phyloP scores from a whole-genome alignment of 2,329 filamentous ascomycete genomes.

The Colletotrichum cordylinicola region DNA sequence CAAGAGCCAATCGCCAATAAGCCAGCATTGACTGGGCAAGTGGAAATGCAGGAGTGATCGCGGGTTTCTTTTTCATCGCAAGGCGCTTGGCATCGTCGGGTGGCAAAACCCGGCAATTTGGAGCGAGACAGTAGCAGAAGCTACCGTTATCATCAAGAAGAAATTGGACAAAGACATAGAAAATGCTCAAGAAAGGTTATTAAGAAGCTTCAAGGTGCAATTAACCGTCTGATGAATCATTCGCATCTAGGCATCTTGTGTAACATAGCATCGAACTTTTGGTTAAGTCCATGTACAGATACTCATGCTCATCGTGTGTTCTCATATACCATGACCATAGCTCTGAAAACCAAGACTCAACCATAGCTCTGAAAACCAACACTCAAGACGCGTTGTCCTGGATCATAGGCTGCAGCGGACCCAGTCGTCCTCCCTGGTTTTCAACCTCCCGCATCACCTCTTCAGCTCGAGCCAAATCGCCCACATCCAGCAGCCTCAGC shows the following conservation, averaged over 20 bases:
- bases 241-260: no score
- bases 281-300: no score
- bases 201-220: no score
- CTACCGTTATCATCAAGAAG: neutral
- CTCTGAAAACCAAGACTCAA: no score
- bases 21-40: neutral
- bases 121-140: fast-evolving
- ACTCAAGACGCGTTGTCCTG: slow-evolving; percentile 14
- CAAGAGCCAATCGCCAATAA: neutral
- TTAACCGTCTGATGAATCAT: no score
- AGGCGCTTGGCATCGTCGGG: no score
- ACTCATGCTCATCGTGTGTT: fast-evolving
- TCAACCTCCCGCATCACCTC: slow-evolving; percentile 6
- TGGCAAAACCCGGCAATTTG: neutral
- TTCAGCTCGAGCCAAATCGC: neutral
- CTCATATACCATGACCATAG: fast-evolving
- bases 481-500: neutral
- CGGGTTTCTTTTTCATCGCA: neutral
- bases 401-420: slow-evolving; percentile 11
- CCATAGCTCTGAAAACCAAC: no score
- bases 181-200: no score
- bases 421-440: neutral
- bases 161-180: no score
- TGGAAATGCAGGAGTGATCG: neutral
- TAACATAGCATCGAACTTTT: no score